A percentile compares a stretch with the other conserved stretches of the same genome.
Evolutionary conservation across 768 basidiomycete species (phyloP).

Genomic region (Imleria badia): DNA sequence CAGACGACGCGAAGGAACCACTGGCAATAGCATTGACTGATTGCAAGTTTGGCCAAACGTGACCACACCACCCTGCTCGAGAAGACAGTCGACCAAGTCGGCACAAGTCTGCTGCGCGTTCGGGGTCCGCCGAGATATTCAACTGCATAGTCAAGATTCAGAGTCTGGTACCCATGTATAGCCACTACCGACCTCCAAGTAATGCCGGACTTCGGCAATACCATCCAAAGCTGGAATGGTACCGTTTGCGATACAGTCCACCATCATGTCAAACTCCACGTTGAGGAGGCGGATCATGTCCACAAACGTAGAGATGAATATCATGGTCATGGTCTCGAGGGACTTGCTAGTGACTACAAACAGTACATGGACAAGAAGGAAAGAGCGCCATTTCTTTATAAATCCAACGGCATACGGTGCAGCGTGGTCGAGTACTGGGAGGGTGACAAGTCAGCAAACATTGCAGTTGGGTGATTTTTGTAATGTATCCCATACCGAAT

Average conservation of each 20-base stretch:
- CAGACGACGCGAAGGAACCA: too few relatives aligned
- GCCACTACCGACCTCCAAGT: neutral
- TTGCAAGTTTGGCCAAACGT: too few relatives aligned
- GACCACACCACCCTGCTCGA: conserved; percentile 14
- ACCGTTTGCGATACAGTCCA: conserved; percentile 14
- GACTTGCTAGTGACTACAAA: conserved; percentile 1
- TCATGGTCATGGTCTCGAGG: conserved; percentile 1
- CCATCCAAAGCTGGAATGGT: conserved; percentile 6
- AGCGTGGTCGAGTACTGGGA: too few relatives aligned
- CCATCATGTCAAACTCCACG: conserved; percentile 4
- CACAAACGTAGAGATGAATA: conserved; percentile 10
- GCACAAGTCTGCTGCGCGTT: conserved; percentile 9
- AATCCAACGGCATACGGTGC: too few relatives aligned
- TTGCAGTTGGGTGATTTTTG: neutral
- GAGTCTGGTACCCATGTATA: too few relatives aligned
- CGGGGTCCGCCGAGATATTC: conserved; percentile 1
- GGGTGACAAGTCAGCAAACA: neutral
- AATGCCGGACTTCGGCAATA: neutral
- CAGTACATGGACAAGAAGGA: conserved; percentile 9
- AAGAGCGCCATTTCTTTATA: too few relatives aligned
- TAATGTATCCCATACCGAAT: conserved; percentile 6
- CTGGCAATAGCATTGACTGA: too few relatives aligned
- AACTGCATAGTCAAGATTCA: neutral
- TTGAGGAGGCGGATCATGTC: too few relatives aligned
- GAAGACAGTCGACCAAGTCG: conserved; percentile 6